Conservation (phyloP, 768 basidiomycete species). For the Auricularia sp. region DNA sequence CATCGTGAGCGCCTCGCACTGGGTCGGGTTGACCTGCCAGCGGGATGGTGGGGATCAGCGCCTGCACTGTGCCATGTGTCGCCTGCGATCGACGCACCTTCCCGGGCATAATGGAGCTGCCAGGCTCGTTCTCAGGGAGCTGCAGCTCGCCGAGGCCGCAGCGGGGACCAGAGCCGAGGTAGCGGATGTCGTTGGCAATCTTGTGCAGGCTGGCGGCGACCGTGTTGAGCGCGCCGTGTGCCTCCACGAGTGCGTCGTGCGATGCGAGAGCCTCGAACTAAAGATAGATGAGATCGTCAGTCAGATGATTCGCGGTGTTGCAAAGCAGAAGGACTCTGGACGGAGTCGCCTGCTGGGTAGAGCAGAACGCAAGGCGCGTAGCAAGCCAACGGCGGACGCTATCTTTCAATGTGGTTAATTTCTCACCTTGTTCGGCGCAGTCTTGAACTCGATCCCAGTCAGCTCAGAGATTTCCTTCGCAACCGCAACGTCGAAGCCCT, state of each 20-base stretch:
- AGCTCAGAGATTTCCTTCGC: slow-evolving; percentile 86
- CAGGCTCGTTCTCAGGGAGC: slow-evolving; percentile 96
- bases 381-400: background rate
- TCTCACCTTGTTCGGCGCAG: slow-evolving; percentile 91
- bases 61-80: no score
- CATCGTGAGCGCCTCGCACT: slow-evolving; percentile 98
- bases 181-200: slow-evolving; percentile 98
- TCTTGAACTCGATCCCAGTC: slow-evolving; percentile 84
- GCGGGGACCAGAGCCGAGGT: slow-evolving; percentile 93
- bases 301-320: no score
- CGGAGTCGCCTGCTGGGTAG: no score
- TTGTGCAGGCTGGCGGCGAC: slow-evolving; percentile 98
- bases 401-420: background rate
- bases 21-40: slow-evolving; percentile 83
- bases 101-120: slow-evolving; percentile 98
- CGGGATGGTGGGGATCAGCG: no score
- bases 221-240: slow-evolving; percentile 92
- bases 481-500: slow-evolving; percentile 91
- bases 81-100: slow-evolving; percentile 31
- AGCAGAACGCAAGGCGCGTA: no score
- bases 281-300: no score
- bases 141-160: slow-evolving; percentile 93
- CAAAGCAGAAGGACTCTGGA: no score
- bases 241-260: slow-evolving; percentile 97
- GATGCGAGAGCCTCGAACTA: slow-evolving; percentile 95